Conservation (phyloP, 1,139 yeast species). For the Nakaseomyces nivariensis region DNA sequence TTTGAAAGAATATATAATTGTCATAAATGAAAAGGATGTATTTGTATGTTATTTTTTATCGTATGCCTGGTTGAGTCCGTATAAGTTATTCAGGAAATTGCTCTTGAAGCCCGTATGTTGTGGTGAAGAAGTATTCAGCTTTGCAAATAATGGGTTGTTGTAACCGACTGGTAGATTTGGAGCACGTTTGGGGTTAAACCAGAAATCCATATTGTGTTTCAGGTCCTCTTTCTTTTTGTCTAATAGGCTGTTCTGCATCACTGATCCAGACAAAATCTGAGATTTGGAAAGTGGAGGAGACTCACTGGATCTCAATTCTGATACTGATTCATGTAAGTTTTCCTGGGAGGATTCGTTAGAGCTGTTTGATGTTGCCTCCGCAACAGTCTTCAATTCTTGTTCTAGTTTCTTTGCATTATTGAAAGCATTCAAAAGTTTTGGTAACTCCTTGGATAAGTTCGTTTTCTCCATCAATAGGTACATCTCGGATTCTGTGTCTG, state of each 20-base stretch:
- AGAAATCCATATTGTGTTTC: background rate
- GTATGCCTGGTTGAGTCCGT: conserved; percentile 1
- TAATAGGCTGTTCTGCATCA: background rate
- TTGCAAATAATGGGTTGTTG: background rate
- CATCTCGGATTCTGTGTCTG: conserved; percentile 10
- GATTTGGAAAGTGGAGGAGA: background rate
- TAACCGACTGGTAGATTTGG: background rate
- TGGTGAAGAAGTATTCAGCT: background rate
- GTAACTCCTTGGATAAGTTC: conserved; percentile 29
- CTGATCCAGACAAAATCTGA: background rate
- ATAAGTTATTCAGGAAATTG: conserved; percentile 1
- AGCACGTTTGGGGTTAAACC: background rate
- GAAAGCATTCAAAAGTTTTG: conserved; percentile 31
- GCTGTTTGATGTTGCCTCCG: background rate
- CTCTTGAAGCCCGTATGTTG: conserved; percentile 2
- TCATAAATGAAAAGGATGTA: no score
- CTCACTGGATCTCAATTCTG: background rate
- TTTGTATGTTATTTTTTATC: background rate
- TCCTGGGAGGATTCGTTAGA: background rate
- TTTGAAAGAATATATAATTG: no score
- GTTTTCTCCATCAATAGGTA: conserved; percentile 21
- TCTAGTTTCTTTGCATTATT: conserved; percentile 30
- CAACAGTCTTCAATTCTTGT: conserved; percentile 19
- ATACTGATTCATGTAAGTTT: background rate
- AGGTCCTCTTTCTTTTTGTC: conserved; percentile 2